Evolutionary conservation across 805 yeast species (phyloP), one percentile per base, ranked within the genome.

Genomic region (Ogataea trehaloabstinens): DNA sequence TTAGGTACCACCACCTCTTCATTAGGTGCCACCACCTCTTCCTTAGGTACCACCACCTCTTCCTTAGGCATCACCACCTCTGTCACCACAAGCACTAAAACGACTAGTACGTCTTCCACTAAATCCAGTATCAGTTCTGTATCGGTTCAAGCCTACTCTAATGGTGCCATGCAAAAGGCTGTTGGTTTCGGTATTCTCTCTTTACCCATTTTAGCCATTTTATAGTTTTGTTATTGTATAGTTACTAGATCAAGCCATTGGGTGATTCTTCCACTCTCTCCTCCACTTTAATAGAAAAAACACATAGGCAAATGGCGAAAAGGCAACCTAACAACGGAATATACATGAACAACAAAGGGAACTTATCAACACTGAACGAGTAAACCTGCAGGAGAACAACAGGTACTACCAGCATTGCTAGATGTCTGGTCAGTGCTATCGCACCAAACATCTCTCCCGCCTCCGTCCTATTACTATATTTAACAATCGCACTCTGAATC

Each of bases 361-460:
- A 7, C 31, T 12, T 28, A 16, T 16, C 42, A 17, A 70, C 63
- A 0, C 72, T 64, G 3, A 45, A 29, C 0, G 69, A 63, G 42
- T 80, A 80, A 13, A 76, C 35, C 3, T 60, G 56, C 17, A 80
- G 51, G 30, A 74, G 52, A 0, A 62, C 21, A 2, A 76, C 57
- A 1, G 86, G 84, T 2, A 66, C 56, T 6, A 68, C 37, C 45
- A 78, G 61, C 43, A 66, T 57, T 4, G 69, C 56, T 0, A 70
- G 37, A 44, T 75, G 77, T 52, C 77, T 74, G n/a, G 78, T 49
- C 35, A 81, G 52, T 0, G 82, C 71, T 34, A 80, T 56, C 0
- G 80, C 85, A 8, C 86, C 85, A 59, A 79, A 80, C 7, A 78
- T 62, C 55, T 80, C 84, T 17, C 89, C 89, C 0, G 74, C 64